These are phyloP conservation scores for Alternaria arborescens DNA, from an alignment of 2,329 filamentous ascomycete species.

Conservation along the genomic window DNA sequence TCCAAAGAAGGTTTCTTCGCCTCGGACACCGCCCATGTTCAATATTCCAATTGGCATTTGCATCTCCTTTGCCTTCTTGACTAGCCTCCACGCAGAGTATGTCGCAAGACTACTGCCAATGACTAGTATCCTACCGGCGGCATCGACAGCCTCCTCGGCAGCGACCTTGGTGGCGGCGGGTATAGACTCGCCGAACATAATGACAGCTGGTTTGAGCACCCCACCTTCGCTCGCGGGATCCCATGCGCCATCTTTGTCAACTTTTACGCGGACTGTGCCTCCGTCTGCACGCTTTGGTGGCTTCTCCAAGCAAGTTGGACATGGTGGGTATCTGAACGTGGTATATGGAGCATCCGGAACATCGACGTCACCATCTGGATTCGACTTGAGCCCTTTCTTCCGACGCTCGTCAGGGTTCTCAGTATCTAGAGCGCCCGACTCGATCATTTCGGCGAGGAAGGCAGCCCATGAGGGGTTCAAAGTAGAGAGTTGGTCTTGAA, in stretches of 20 bases:
- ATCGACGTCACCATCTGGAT: constrained; percentile 95
- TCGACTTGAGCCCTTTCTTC: constrained; percentile 77
- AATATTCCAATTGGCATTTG: constrained; percentile 87
- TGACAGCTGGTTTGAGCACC: constrained; percentile 88
- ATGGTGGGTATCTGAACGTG: constrained; percentile 90
- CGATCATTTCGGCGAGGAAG: constrained; percentile 76
- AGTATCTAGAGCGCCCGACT: constrained; percentile 77
- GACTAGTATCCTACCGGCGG: constrained; percentile 74
- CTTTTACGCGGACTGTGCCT: constrained; percentile 64
- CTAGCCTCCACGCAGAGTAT: constrained; percentile 92
- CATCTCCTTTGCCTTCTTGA: constrained; percentile 80
- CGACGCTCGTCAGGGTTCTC: constrained; percentile 76
- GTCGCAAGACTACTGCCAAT: constrained; percentile 92
- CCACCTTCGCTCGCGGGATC: constrained; percentile 63
- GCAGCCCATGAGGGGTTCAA: constrained; percentile 88
- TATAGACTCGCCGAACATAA: constrained; percentile 97
- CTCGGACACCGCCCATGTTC: constrained; percentile 84
- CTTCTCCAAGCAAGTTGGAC: constrained; percentile 76
- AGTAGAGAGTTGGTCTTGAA: constrained; percentile 77
- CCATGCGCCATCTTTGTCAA: constrained; percentile 86
- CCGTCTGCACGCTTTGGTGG: constrained; percentile 68
- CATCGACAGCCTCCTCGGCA: constrained; percentile 82
- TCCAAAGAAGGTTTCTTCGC: constrained; percentile 76
- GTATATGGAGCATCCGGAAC: constrained; percentile 86
- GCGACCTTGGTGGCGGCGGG: constrained; percentile 71